Percentiles rank a stretch among this genome's conserved stretches.
Evolutionary conservation across 768 basidiomycete genomes (phyloP).

Genomic region (Suillus subalutaceus): DNA sequence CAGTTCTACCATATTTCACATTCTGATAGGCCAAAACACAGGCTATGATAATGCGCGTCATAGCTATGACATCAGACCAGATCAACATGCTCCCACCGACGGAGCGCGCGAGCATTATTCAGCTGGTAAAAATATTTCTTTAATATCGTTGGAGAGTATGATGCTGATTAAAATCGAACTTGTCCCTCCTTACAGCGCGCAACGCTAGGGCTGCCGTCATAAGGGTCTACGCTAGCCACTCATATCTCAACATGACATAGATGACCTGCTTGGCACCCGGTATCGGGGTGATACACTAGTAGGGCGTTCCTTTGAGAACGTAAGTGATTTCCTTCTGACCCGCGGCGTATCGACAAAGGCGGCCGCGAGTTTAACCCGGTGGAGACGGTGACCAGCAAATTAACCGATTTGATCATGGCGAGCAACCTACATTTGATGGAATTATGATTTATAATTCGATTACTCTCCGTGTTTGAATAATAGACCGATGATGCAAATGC

Average conservation of each 20-base stretch:
- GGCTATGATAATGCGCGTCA: constrained; percentile 77
- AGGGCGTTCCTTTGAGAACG: neutral
- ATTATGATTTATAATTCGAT: neutral
- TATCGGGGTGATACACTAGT: neutral
- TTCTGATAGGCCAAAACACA: constrained; percentile 23
- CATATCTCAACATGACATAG: neutral
- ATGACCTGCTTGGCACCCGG: neutral
- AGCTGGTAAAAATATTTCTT: constrained; percentile 61
- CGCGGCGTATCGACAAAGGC: constrained; percentile 1
- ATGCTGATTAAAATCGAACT: constrained; percentile 29
- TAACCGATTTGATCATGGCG: neutral
- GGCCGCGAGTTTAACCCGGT: neutral
- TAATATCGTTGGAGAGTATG: constrained; percentile 21
- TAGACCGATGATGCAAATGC: neutral
- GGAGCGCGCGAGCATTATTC: constrained; percentile 78
- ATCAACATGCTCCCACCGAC: constrained; percentile 72
- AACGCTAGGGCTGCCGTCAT: constrained; percentile 33
- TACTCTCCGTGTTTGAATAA: neutral
- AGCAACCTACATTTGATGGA: neutral
- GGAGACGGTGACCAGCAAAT: neutral
- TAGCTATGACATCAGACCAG: constrained; percentile 85
- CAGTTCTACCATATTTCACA: neutral
- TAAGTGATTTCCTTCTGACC: neutral
- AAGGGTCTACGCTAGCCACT: constrained; percentile 13
- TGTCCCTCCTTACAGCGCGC: constrained; percentile 28